A percentile compares a stretch with the other conserved stretches of the same genome.
phyloP scores from a whole-genome alignment of 768 basidiomycete species.

The Erythrobasidium yunnanense region DNA sequence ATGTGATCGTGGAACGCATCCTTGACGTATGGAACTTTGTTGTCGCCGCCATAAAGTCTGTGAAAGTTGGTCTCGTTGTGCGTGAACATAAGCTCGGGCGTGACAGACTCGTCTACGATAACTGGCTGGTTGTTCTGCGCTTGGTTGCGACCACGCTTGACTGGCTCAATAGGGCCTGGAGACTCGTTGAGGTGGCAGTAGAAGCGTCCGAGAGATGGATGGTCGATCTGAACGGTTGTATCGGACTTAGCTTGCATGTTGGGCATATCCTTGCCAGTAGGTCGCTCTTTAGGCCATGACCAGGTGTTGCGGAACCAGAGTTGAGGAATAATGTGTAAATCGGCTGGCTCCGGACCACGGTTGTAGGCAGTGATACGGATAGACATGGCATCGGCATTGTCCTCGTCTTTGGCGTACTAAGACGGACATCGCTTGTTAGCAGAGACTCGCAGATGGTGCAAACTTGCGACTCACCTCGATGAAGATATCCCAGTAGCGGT shows the following conservation, averaged over 20 bases:
- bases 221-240: slow-evolving; percentile 40
- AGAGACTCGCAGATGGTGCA: too few species aligned
- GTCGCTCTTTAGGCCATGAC: slow-evolving; percentile 63
- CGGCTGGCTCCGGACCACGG: slow-evolving; percentile 87
- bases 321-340: slow-evolving; percentile 85
- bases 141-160: slow-evolving; percentile 49
- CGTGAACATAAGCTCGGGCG: slow-evolving; percentile 81
- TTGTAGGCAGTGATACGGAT: slow-evolving; percentile 94
- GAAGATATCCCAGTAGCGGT: slow-evolving; percentile 97
- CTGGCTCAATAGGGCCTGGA: slow-evolving; percentile 72
- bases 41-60: slow-evolving; percentile 78
- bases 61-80: slow-evolving; percentile 95
- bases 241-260: slow-evolving; percentile 41
- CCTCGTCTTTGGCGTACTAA: slow-evolving; percentile 95
- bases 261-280: slow-evolving; percentile 41
- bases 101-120: slow-evolving; percentile 53
- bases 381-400: slow-evolving; percentile 73
- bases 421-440: slow-evolving; percentile 16
- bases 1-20: slow-evolving; percentile 99
- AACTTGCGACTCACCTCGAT: slow-evolving; percentile 64
- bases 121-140: slow-evolving; percentile 43
- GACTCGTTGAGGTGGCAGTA: slow-evolving; percentile 79
- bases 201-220: slow-evolving; percentile 45
- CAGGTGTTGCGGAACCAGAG: slow-evolving; percentile 97
- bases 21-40: slow-evolving; percentile 73